Evolutionary conservation across 2,329 filamentous ascomycete species (phyloP).

Genomic region (Elsinoe perseae): DNA sequence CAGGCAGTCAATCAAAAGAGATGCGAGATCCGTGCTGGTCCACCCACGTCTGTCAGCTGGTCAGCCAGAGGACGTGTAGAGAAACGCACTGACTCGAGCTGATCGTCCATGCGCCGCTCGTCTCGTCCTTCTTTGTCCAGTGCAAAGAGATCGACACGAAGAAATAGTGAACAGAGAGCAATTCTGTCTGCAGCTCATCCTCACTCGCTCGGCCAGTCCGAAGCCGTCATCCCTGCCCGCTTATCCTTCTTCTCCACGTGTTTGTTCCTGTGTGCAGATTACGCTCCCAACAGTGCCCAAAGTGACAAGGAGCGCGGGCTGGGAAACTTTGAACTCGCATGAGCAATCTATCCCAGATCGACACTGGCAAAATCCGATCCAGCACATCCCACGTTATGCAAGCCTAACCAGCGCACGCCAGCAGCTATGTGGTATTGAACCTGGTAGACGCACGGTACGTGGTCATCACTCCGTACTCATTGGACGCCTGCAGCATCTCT

Average conservation of each 20-base stretch:
- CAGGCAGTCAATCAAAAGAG: not conserved
- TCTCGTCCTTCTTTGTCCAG: not conserved
- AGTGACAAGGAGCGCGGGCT: not conserved
- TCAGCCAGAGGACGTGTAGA: not conserved
- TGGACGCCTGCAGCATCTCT: not conserved
- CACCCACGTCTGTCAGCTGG: not conserved
- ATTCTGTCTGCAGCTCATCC: not conserved
- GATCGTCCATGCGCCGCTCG: not conserved
- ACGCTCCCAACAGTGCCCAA: not conserved
- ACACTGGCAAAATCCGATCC: not conserved
- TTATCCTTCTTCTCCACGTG: not conserved
- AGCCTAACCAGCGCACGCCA: not conserved
- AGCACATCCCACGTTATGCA: not conserved
- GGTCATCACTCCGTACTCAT: not conserved
- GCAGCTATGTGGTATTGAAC: not conserved
- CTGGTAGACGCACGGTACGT: not conserved
- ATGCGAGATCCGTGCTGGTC: not conserved
- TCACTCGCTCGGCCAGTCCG: not conserved
- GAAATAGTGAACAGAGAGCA: not conserved
- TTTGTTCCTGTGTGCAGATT: not conserved
- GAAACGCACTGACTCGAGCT: not conserved
- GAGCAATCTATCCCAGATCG: not conserved
- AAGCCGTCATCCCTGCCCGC: conserved; percentile 2
- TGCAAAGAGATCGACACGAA: not conserved
- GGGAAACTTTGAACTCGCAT: not conserved